phyloP scores from a whole-genome alignment of 176 grass and related monocot species.

The sorghum (Sorghum bicolor) region Sorghum_bicolor_NCBIv3 NC_012875.2:55573501-55574000 shows the following conservation, averaged over 20 bases:
- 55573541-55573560: constrained; percentile 73
- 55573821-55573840: constrained; percentile 95
- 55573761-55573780: constrained; percentile 86
- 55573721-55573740: constrained; percentile 68
- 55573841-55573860: constrained; percentile 43
- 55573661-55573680: neutral
- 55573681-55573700: neutral
- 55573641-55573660: neutral
- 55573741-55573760: constrained; percentile 85
- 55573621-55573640: neutral
- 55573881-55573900: no score
- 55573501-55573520: constrained; percentile 52
- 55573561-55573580: constrained; percentile 58
- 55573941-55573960: constrained; percentile 98
- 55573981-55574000: constrained; percentile 97
- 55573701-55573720: constrained; percentile 17
- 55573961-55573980: constrained; percentile 71
- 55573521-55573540: constrained; percentile 59
- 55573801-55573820: constrained; percentile 98
- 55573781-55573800: constrained; percentile 93
- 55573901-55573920: neutral
- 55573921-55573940: constrained; percentile 24
- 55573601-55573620: constrained; percentile 95
- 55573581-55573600: constrained; percentile 51
- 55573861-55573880: neutral